Base-by-base conservation (phyloP, 2,329 filamentous ascomycete species). In the Fusarium siculi region DNA sequence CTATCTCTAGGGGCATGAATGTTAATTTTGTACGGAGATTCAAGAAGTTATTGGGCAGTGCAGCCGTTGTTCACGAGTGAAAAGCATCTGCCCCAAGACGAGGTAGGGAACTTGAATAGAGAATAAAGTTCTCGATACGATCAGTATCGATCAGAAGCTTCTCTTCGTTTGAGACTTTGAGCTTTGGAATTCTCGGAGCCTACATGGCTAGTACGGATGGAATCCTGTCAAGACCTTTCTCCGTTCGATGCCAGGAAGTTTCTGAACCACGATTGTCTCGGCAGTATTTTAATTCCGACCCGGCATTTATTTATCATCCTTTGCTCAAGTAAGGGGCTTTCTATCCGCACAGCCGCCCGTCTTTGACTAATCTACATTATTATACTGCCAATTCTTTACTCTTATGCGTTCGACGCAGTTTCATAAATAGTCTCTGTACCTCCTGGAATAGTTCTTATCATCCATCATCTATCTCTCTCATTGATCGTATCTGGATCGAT, bases 401-500 rank as follows among this genome's bases (percentile, higher is more conserved):
- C 1, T 9, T 23, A 37, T 37, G 16, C 12, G 4, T 28, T 16
- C 4, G 18, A 9, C 4, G 49, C 3, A 37, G 5, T 5, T 53
- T 21, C 37, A 53, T 53, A 7, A 36, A 16, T 8, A 3, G 19
- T 21, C 21, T 16, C 46, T 18, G 6, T 14, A 15, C 21, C 21
- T 18, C 7, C 9, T 9, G 9, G 8, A 28, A 46, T n/a, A 16
- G 0, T 18, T 32, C 6, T 49, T 18, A 6, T 11, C 5, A 19
- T 9, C 3, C 6, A 19, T 36, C 30, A 25, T 15, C 9, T n/a
- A 34, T 36, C 12, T 15, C 9, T 25, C 18, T 15, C 1, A 14
- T 37, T 15, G 0, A 23, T 3, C 25, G 1, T 5, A 15, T 25
- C n/a, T 25, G 8, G 6, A 25, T n/a, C n/a, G n/a, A n/a, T 4